Conservation (phyloP, 1,284 basidiomycete genomes). For the Amylostereum areolatum region DNA sequence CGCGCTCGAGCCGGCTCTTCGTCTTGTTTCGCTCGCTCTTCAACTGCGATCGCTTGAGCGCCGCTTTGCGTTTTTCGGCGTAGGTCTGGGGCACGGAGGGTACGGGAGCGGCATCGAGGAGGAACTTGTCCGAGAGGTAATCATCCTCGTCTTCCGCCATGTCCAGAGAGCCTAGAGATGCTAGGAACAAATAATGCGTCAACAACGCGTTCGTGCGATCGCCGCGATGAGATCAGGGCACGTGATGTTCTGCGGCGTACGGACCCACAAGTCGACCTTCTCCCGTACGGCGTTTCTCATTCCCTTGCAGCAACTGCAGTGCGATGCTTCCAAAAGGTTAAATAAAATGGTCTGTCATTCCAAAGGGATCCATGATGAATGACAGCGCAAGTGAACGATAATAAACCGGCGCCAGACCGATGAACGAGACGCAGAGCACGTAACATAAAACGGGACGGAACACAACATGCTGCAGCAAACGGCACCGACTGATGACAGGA, state of each 20-base stretch:
- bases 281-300: too few relatives aligned
- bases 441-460: conserved; percentile 6
- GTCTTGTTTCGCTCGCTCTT: conserved; percentile 61
- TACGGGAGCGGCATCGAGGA: conserved; percentile 34
- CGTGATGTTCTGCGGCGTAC: too few relatives aligned
- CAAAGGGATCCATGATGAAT: conserved; percentile 9
- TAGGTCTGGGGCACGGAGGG: conserved; percentile 50
- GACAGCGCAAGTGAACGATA: conserved; percentile 20
- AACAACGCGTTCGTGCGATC: not conserved
- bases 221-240: too few relatives aligned
- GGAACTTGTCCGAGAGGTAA: conserved; percentile 81
- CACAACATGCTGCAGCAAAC: conserved; percentile 12
- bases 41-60: conserved; percentile 43
- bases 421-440: conserved; percentile 10
- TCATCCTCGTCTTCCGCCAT: conserved; percentile 73
- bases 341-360: conserved; percentile 3
- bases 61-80: conserved; percentile 59
- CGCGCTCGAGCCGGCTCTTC: conserved; percentile 61
- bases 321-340: too few relatives aligned
- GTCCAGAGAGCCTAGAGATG: conserved; percentile 1
- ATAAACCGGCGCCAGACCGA: conserved; percentile 41
- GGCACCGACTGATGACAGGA: conserved; percentile 6
- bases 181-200: conserved; percentile 2
- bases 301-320: too few relatives aligned
- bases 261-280: too few relatives aligned